A percentile compares a stretch with the other conserved stretches of the same genome.
These are phyloP conservation scores for Blastocystis sp. DNA, from an alignment of 352 stramenopile genomes.

Conservation along the genomic window DNA sequence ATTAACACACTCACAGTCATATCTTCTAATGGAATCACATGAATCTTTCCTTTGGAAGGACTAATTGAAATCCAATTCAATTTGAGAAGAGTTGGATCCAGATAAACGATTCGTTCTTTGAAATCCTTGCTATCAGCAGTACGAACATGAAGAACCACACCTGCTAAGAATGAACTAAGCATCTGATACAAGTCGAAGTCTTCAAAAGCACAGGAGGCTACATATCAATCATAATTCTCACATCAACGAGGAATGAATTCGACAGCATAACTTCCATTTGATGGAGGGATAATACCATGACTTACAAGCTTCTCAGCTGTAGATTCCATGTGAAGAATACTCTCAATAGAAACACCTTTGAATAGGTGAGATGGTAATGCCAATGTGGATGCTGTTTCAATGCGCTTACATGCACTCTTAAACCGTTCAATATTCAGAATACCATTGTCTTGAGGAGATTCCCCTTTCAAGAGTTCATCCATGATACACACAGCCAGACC, in stretches of 20 bases:
- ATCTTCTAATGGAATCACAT: not conserved
- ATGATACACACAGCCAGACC: not conserved
- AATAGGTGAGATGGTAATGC: not conserved
- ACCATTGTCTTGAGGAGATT: not conserved
- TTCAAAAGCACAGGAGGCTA: not conserved
- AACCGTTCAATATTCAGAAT: not conserved
- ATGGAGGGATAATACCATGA: slow-evolving; percentile 29
- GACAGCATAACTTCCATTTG: not conserved
- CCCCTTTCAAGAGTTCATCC: not conserved
- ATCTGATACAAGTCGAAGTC: slow-evolving; percentile 11
- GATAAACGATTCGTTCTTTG: slow-evolving; percentile 16
- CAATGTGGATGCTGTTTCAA: not conserved
- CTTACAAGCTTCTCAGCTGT: not conserved
- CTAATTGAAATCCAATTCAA: slow-evolving; percentile 8
- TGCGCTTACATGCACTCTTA: not conserved
- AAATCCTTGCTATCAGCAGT: slow-evolving; percentile 16
- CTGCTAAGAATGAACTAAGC: not conserved
- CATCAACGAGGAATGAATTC: not conserved
- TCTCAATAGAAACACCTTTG: not conserved
- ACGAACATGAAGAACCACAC: slow-evolving; percentile 7
- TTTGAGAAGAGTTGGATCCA: slow-evolving; percentile 13
- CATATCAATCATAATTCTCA: not conserved
- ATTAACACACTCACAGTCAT: not conserved
- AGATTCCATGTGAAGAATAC: not conserved
- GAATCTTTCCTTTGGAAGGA: not conserved